Base-by-base conservation (phyloP, 371 early-diverging fungal genomes). In the Saksenaea vasiformis region DNA sequence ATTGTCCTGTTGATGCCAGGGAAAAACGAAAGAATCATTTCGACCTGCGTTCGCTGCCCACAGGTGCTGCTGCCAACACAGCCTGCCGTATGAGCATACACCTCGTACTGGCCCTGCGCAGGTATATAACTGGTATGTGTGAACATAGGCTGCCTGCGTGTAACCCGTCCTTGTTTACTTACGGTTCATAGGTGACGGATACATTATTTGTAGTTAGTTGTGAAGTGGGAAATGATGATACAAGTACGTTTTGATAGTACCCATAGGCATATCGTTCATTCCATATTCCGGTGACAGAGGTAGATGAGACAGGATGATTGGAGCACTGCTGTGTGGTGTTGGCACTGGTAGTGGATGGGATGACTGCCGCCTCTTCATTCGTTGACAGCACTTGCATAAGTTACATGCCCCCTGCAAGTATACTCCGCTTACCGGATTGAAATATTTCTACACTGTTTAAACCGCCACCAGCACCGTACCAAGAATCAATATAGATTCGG, bases 391-490 rank as follows among this genome's bases (percentile, higher is more conserved):
- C 43, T 14, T n/a, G 14, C 1, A 15, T 17, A 47, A 22, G 51
- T 22, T 22, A 17, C 43, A 41, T n/a, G 14, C 22, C 51, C 5
- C 10, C 9, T 19, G 2, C 10, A 19, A 19, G 22, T n/a, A 11
- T 22, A 11, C 11, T 19, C 54, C n/a, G n/a, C n/a, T 62, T 73
- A 79, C 78, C 90, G 47, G 85, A 77, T 64, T 91, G 91, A 61
- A 83, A 93, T 3, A 91, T 72, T 65, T 89, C 82, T 35, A 93
- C 74, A 41, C 82, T 80, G 35, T 84, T 79, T 28, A 93, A 76
- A 2, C 93, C 93, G 44, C 88, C 92, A 34, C 93, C 88, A 10
- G 61, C 64, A 7, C 93, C 93, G 58, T 91, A 90, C 89, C 87
- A 93, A 7, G 87, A 86, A n/a, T 74, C 68, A 43, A 93, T 76